Percentiles rank a stretch among this genome's conserved stretches.
Evolutionary conservation across 352 stramenopile species (phyloP).

Genomic region (Thalassiosira mediterranea): DNA sequence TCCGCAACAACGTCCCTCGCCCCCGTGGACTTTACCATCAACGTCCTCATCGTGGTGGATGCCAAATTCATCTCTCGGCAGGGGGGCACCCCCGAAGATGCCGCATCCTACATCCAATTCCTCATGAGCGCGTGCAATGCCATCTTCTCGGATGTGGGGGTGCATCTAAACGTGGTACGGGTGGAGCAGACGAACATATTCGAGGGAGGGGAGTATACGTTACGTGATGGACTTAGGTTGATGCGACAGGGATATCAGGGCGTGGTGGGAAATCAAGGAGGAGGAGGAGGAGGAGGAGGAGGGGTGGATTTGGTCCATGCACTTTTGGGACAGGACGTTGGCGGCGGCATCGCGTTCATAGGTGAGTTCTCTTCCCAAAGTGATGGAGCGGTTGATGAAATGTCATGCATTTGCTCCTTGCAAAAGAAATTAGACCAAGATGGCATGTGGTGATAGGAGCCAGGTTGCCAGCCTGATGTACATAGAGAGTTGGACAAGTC

Average conservation of each 20-base stretch:
- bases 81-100: slow-evolving; percentile 11
- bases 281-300: too few species aligned
- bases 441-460: too few species aligned
- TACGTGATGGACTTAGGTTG: background rate
- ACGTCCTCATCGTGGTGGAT: too few species aligned
- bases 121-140: slow-evolving; percentile 26
- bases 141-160: slow-evolving; percentile 30
- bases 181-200: background rate
- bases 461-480: too few species aligned
- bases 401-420: too few species aligned
- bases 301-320: slow-evolving; percentile 37
- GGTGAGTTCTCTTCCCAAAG: slow-evolving; percentile 26
- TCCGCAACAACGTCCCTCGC: slow-evolving; percentile 13
- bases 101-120: slow-evolving; percentile 42
- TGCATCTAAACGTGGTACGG: slow-evolving; percentile 7
- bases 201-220: background rate
- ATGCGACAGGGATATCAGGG: background rate
- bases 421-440: too few species aligned
- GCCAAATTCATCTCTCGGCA: slow-evolving; percentile 31
- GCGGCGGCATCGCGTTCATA: slow-evolving; percentile 30
- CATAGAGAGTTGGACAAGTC: too few species aligned
- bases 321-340: slow-evolving; percentile 30
- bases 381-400: background rate
- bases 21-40: slow-evolving; percentile 32
- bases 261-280: background rate